Base-by-base conservation (phyloP, 1,139 yeast genomes). In the Hansenula lynferdii region DNA sequence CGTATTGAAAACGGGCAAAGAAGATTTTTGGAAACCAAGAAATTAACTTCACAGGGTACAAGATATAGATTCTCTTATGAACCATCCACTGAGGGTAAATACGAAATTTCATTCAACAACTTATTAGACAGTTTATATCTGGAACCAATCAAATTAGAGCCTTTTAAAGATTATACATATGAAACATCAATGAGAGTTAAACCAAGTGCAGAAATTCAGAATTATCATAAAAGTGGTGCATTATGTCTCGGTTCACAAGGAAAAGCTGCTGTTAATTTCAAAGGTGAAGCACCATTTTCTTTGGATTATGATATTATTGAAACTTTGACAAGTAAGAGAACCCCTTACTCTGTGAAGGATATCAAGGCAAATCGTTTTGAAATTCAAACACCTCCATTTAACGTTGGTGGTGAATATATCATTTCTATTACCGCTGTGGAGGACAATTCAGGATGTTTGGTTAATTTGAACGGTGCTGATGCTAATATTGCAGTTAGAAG, bases 21-120 rank as follows among this genome's bases (percentile, higher is more conserved):
- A 31, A 56, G 47, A 25, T 53, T 64, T 8, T 44, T 64, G 18
- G 66, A 65, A 16, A 57, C 68, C 1, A 69, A 65, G 40, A 60
- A 54, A 34, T 50, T 65, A 6, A 48, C 55, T 1, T 64, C 69
- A 0, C 56, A 56, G 30, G 66, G 69, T 35, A 62, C 70, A 4
- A 65, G 80, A 40, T 70, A 70, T 38, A 72, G 78, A 33, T 78
- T 84, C 50, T 70, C 74, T 34, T 87, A 85, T 58, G 77, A 76
- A 45, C 97, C 99, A 3, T 74, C 79, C 1, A 68, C 72, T 5
- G 96, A 89, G 51, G 98, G 98, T 0, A 75, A 73, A 31, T 92
- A 83, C 54, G 80, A 77, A 20, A 80, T 92, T 41, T 78, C 77
- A 21, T 86, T 92, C 59, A 67, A 72, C 25, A 65, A 68, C 7